Evolutionary conservation across 352 stramenopile genomes (phyloP).

Genomic region (Phytophthora quininea): DNA sequence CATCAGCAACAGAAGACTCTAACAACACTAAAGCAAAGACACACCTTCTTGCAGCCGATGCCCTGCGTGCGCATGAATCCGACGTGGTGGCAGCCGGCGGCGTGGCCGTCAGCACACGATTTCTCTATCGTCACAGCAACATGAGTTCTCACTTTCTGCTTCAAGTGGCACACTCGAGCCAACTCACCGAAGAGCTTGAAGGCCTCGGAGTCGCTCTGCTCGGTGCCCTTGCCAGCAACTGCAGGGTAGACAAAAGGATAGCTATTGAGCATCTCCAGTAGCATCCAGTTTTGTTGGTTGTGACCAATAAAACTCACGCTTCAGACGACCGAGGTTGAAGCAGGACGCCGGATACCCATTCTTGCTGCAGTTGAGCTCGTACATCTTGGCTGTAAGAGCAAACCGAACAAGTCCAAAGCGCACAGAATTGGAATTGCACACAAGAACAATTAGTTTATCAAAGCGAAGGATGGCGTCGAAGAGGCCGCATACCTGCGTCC

Average conservation of each 20-base stretch:
- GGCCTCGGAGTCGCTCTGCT: constrained; percentile 69
- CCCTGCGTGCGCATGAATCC: constrained; percentile 83
- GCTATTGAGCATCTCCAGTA: neutral
- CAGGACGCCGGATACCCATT: constrained; percentile 84
- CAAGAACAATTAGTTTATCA: too few relatives aligned
- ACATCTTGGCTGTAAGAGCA: constrained; percentile 61
- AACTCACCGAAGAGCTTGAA: constrained; percentile 76
- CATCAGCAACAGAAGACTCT: neutral
- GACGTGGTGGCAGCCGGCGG: constrained; percentile 85
- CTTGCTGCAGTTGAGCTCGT: constrained; percentile 85
- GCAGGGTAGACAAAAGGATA: constrained; percentile 1
- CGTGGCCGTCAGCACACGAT: constrained; percentile 72
- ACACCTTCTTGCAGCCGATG: constrained; percentile 67
- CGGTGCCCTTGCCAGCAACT: constrained; percentile 84
- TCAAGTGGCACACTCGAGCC: neutral
- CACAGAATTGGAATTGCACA: neutral
- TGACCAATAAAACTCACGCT: constrained; percentile 45
- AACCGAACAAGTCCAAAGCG: neutral
- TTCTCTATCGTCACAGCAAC: constrained; percentile 51
- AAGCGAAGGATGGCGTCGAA: too few relatives aligned
- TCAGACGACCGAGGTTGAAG: constrained; percentile 87
- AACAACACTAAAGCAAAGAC: constrained; percentile 14
- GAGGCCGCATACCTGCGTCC: constrained; percentile 47
- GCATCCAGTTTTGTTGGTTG: neutral
- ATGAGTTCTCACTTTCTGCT: neutral